phyloP scores from a whole-genome alignment of 2,329 filamentous ascomycete species.

The Nigrospora sphaerica region DNA sequence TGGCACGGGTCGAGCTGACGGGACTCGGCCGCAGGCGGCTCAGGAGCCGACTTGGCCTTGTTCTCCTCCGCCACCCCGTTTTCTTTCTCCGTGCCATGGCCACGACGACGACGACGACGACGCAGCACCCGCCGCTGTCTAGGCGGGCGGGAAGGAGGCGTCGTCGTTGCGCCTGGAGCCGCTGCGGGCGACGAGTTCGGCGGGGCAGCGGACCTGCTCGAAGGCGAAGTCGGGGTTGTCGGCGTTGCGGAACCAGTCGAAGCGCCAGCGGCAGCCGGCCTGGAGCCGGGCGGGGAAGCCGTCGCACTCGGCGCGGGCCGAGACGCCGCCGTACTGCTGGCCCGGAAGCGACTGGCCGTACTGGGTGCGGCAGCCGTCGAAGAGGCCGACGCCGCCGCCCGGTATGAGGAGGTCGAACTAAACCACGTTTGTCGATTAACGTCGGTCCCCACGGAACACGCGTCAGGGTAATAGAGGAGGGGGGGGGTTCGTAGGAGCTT shows the following conservation, averaged over 20 bases:
- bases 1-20: too few species aligned
- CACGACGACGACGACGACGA: too few species aligned
- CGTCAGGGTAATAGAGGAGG: too few species aligned
- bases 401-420: slow-evolving; percentile 43
- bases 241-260: slow-evolving; percentile 43
- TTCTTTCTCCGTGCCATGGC: too few species aligned
- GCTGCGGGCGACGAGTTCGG: slow-evolving; percentile 33
- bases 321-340: slow-evolving; percentile 38
- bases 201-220: slow-evolving; percentile 39
- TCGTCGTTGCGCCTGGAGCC: slow-evolving; percentile 26
- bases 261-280: slow-evolving; percentile 43
- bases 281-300: slow-evolving; percentile 34
- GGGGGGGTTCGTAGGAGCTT: too few species aligned
- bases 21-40: too few species aligned
- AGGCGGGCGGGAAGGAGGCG: slow-evolving; percentile 5
- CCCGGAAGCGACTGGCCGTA: slow-evolving; percentile 31
- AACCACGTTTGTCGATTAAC: too few species aligned
- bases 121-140: neutral
- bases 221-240: slow-evolving; percentile 40
- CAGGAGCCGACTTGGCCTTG: too few species aligned
- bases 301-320: slow-evolving; percentile 31
- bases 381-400: slow-evolving; percentile 42
- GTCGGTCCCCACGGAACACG: too few species aligned
- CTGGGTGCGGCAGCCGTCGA: slow-evolving; percentile 35
- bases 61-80: too few species aligned